These are phyloP conservation scores for Amphirosellinia nigrospora DNA, from an alignment of 495 filamentous ascomycete genomes.

Conservation along the genomic window DNA sequence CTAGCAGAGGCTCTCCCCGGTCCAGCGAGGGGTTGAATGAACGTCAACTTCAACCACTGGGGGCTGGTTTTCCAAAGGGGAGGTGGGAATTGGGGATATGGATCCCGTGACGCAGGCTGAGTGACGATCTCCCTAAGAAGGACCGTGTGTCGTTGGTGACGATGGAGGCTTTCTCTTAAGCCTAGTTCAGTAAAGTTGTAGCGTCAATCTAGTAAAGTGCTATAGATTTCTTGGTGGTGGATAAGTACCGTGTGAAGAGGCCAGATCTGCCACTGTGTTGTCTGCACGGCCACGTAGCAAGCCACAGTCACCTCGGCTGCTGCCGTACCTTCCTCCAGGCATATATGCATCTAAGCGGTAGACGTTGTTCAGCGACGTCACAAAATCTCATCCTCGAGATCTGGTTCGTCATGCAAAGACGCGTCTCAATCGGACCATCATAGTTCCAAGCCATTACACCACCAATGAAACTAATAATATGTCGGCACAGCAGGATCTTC, in stretches of 20 bases:
- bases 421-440: background rate
- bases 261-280: background rate
- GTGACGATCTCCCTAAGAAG: conserved; percentile 27
- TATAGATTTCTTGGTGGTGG: background rate
- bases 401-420: background rate
- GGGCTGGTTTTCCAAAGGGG: background rate
- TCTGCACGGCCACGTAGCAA: background rate
- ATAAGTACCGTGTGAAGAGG: background rate
- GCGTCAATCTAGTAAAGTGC: conserved; percentile 3
- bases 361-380: background rate
- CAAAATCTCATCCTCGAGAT: too few relatives aligned
- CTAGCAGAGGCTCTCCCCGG: background rate
- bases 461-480: conserved; percentile 36
- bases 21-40: background rate
- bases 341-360: background rate
- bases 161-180: background rate
- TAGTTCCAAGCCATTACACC: background rate
- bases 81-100: conserved; percentile 24
- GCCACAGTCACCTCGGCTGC: background rate
- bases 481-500: conserved; percentile 65
- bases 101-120: conserved; percentile 32
- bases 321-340: too few relatives aligned
- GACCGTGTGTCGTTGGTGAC: background rate
- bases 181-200: background rate
- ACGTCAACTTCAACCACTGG: conserved; percentile 5